phyloP scores from a whole-genome alignment of 2,329 filamentous ascomycete genomes.

The Dothidotthia symphoricarpi region DNA sequence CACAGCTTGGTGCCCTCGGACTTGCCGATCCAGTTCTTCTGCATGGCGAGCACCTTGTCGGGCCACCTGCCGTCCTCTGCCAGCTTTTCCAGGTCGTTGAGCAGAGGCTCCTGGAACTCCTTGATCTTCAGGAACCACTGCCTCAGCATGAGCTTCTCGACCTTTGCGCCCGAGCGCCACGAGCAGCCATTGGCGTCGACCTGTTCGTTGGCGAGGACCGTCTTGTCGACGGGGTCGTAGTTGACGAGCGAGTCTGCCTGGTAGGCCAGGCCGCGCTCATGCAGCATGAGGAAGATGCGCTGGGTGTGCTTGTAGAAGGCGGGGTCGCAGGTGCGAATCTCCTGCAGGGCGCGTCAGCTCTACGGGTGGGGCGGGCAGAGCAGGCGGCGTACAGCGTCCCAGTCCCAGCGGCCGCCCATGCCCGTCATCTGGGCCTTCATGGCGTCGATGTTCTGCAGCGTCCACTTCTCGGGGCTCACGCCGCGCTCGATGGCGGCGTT shows the following conservation, averaged over 20 bases:
- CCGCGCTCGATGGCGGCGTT: slow-evolving; percentile 86
- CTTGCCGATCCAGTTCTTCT: slow-evolving; percentile 84
- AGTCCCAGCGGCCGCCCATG: slow-evolving; percentile 83
- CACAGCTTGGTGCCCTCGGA: slow-evolving; percentile 70
- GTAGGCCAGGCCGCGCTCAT: slow-evolving; percentile 73
- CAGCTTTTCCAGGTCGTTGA: slow-evolving; percentile 68
- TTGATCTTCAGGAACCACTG: slow-evolving; percentile 93
- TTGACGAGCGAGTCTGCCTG: slow-evolving; percentile 83
- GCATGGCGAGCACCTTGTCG: slow-evolving; percentile 77
- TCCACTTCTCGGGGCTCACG: slow-evolving; percentile 76
- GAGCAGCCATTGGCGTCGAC: slow-evolving; percentile 82
- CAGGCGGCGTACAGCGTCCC: slow-evolving; percentile 63
- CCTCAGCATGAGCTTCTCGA: slow-evolving; percentile 74
- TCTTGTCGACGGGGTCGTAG: slow-evolving; percentile 86
- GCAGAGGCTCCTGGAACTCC: slow-evolving; percentile 68
- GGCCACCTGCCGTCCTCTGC: slow-evolving; percentile 69
- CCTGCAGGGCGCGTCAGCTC: no score
- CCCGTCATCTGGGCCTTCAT: slow-evolving; percentile 79
- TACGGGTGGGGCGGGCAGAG: no score
- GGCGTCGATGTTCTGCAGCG: slow-evolving; percentile 71
- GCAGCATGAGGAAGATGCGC: slow-evolving; percentile 75
- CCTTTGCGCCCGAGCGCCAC: slow-evolving; percentile 83
- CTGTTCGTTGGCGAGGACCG: slow-evolving; percentile 88
- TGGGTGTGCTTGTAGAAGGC: slow-evolving; percentile 89
- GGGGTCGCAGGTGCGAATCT: slow-evolving; percentile 80